Evolutionary conservation across 768 basidiomycete species (phyloP), one percentile per base, ranked within the genome.

Genomic region (Termitomyces sp.): DNA sequence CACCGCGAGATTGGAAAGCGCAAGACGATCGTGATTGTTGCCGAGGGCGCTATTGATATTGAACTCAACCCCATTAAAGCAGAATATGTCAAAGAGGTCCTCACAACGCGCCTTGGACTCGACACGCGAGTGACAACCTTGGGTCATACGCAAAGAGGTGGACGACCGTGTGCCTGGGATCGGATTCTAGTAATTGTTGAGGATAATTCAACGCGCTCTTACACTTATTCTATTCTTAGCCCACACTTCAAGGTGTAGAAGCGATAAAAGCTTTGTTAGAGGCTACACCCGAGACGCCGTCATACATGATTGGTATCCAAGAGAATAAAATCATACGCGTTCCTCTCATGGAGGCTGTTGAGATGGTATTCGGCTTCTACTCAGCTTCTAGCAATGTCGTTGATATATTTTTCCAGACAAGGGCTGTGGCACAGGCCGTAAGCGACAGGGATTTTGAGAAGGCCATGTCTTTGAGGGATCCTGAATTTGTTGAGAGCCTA

Each of bases 11-110:
- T 90, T 23, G 97, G 97, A 34, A 98, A 98, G 75, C 87, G 97
- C 63, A 97, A 96, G 76, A 98, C 96, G 1, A 97, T 99, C 62
- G 94, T 99, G 57, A 97, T 99, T 62, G 89, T 98, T 41, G 96
- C 97, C 1, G 97, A 99, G 74, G 97, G 97, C 25, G 96, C 97
- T 9, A 85, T 90, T 47, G 96, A 98, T 70, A 75, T 79, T 49
- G 77, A 90, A 64, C 82, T 98, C 44, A 86, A 96, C 29, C 94
- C 94, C 19, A 98, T 99, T 68, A 86, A 81, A 41, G 87, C 94
- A 17, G 91, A 92, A 25, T 85, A 95, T 66, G 86, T 99, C 72
- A 98, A 94, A 73, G 82, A 92, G 19, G 84, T 99, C 40, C 83
- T 98, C 12, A 77, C 90, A 0, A 86, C 97, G 29, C 82, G 89